These are phyloP conservation scores for Yamadazyma songkhlaensis DNA, from an alignment of 1,139 yeast genomes.

Conservation along the genomic window DNA sequence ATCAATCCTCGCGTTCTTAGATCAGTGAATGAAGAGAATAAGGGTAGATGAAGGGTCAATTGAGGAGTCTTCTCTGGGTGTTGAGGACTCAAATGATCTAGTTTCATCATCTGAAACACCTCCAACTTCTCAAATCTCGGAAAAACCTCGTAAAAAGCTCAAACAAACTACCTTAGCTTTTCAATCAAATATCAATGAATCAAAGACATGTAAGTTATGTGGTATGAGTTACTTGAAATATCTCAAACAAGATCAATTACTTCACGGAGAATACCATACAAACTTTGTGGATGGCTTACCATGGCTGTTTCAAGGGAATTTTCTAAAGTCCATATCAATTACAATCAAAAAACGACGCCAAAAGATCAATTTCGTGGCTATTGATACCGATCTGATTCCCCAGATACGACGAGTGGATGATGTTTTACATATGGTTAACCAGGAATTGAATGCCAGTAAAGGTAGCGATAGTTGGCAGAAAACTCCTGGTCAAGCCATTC, in stretches of 20 bases:
- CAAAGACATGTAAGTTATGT: constrained; percentile 50
- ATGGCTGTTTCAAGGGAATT: constrained; percentile 23
- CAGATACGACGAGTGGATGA: constrained; percentile 25
- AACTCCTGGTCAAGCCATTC: constrained; percentile 15
- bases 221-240: constrained; percentile 57
- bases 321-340: neutral
- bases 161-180: constrained; percentile 8
- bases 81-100: too few species aligned
- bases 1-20: too few species aligned
- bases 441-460: constrained; percentile 55
- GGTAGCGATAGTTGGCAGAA: constrained; percentile 50
- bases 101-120: too few species aligned
- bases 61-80: too few species aligned
- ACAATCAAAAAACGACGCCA: neutral
- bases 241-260: constrained; percentile 39
- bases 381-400: constrained; percentile 16
- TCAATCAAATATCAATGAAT: constrained; percentile 4
- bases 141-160: too few species aligned
- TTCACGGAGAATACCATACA: constrained; percentile 50
- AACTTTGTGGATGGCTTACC: constrained; percentile 46
- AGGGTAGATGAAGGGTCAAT: too few species aligned
- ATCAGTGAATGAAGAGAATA: too few species aligned
- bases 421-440: constrained; percentile 50
- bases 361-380: constrained; percentile 13
- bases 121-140: too few species aligned